phyloP scores from a whole-genome alignment of 2,329 filamentous ascomycete genomes.

The Colletotrichum gloeosporioides region DNA sequence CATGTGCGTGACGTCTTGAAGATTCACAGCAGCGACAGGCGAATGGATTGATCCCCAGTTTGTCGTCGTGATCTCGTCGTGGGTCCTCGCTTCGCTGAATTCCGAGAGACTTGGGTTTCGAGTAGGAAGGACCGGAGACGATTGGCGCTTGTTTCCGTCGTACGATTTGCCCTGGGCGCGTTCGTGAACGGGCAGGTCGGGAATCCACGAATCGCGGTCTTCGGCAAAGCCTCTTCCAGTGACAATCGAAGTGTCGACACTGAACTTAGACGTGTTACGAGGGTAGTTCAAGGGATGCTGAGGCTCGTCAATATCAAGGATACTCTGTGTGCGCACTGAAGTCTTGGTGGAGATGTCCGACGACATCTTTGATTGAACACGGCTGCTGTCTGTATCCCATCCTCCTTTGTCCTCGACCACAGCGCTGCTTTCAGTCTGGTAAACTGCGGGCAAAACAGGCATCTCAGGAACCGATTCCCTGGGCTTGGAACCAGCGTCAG shows the following conservation, averaged over 20 bases:
- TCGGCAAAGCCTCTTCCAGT: constrained; percentile 31
- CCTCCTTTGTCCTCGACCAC: constrained; percentile 24
- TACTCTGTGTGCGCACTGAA: constrained; percentile 42
- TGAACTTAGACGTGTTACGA: constrained; percentile 32
- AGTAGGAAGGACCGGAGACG: constrained; percentile 55
- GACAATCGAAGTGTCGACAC: constrained; percentile 30
- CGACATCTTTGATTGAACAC: constrained; percentile 32
- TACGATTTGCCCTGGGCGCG: constrained; percentile 14
- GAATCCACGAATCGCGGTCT: constrained; percentile 44
- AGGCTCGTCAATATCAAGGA: constrained; percentile 42
- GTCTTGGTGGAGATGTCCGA: constrained; percentile 42
- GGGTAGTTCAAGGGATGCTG: constrained; percentile 9
- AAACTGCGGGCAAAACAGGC: constrained; percentile 41
- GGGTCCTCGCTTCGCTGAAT: constrained; percentile 37
- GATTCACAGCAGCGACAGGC: constrained; percentile 47
- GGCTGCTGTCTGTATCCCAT: constrained; percentile 11
- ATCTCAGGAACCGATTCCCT: constrained; percentile 46
- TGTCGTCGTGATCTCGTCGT: constrained; percentile 47
- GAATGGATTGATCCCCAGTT: constrained; percentile 59
- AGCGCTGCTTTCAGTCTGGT: constrained; percentile 25
- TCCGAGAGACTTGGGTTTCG: constrained; percentile 38
- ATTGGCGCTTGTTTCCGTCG: constrained; percentile 46
- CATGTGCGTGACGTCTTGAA: constrained; percentile 45
- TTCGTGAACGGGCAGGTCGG: constrained; percentile 29
- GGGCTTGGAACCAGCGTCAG: background rate